These are phyloP conservation scores for Ambispora gerdemannii DNA, from an alignment of 192 early-diverging fungal genomes.

Conservation along the genomic window DNA sequence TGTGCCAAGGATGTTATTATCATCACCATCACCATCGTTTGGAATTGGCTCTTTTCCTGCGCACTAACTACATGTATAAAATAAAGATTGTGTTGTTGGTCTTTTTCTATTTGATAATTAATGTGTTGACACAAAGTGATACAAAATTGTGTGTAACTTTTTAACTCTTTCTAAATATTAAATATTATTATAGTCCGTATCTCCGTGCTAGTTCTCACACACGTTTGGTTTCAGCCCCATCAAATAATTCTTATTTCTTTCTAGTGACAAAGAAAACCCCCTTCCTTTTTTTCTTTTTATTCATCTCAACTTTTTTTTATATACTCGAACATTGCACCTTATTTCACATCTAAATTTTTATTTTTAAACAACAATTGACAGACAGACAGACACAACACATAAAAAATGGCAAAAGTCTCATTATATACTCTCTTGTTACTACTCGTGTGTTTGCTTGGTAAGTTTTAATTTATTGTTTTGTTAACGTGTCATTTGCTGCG, in stretches of 20 bases:
- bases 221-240: background rate
- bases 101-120: no score
- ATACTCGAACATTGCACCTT: background rate
- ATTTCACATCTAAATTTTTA: background rate
- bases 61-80: no score
- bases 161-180: no score
- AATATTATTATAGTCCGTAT: background rate
- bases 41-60: no score
- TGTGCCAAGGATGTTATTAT: no score
- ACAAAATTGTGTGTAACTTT: no score
- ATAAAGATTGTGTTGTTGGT: no score
- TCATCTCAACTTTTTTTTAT: background rate
- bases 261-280: background rate
- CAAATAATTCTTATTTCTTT: background rate
- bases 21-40: no score
- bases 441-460: background rate
- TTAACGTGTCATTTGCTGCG: no score
- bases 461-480: no score
- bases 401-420: background rate
- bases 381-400: background rate
- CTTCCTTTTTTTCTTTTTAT: background rate
- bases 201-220: background rate
- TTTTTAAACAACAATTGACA: background rate
- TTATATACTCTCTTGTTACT: background rate
- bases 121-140: no score